A percentile compares a stretch with the other conserved stretches of the same genome.
Conservation (phyloP, 495 filamentous ascomycete species). For the Evernia prunastri region DNA sequence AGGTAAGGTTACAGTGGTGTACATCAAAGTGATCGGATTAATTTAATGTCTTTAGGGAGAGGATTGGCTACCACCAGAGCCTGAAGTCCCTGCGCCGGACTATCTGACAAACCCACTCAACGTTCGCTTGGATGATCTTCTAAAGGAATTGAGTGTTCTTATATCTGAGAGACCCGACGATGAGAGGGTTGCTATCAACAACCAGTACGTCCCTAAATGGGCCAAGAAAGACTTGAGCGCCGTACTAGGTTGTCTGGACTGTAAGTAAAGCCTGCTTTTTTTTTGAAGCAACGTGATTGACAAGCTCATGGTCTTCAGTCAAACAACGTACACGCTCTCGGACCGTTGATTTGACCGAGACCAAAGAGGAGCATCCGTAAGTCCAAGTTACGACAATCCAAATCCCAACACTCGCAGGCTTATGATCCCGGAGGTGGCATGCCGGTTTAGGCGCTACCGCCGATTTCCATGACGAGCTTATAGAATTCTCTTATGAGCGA, state of each 20-base stretch:
- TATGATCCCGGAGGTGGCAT: constrained; percentile 35
- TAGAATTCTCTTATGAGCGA: constrained; percentile 42
- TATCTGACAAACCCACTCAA: constrained; percentile 42
- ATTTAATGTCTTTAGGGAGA: constrained; percentile 21
- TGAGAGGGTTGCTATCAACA: constrained; percentile 40
- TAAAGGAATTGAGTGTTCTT: constrained; percentile 45
- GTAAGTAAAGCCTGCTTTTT: constrained; percentile 31
- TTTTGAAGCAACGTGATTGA: background rate
- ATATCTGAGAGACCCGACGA: constrained; percentile 38
- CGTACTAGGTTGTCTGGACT: constrained; percentile 45
- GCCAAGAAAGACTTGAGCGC: constrained; percentile 37
- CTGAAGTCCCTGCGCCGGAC: constrained; percentile 31
- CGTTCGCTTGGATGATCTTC: constrained; percentile 50
- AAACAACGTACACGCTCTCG: constrained; percentile 25
- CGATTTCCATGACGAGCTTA: constrained; percentile 47
- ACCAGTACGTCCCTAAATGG: constrained; percentile 29
- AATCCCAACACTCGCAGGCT: constrained; percentile 4
- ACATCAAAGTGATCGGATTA: background rate
- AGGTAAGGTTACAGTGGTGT: constrained; percentile 29
- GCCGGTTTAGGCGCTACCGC: constrained; percentile 39
- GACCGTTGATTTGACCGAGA: constrained; percentile 23
- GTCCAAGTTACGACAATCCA: constrained; percentile 8
- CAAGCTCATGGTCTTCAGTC: constrained; percentile 18
- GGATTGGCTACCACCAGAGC: constrained; percentile 43
- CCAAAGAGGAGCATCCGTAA: constrained; percentile 32